A percentile compares a stretch with the other conserved stretches of the same genome.
Conservation (phyloP, 768 basidiomycete species). For the Austroboletus eburneus region DNA sequence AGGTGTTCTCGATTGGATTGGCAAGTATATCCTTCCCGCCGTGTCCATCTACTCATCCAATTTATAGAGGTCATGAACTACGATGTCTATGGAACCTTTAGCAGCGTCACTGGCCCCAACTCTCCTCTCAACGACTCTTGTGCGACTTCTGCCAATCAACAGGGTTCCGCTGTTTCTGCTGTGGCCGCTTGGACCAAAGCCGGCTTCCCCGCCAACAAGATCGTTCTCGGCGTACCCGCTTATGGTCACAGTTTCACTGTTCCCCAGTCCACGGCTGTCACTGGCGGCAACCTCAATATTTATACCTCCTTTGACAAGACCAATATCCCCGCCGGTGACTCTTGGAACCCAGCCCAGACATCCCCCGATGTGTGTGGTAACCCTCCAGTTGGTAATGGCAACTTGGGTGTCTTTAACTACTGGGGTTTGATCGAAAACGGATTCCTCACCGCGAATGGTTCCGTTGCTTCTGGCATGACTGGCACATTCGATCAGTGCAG, state of each 20-base stretch:
- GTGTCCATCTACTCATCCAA: constrained; percentile 5
- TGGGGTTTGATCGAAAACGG: constrained; percentile 57
- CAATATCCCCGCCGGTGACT: constrained; percentile 48
- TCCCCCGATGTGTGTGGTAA: constrained; percentile 59
- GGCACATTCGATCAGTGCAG: constrained; percentile 63
- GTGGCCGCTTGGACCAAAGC: constrained; percentile 72
- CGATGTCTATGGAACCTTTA: constrained; percentile 55
- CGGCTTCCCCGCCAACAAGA: constrained; percentile 66
- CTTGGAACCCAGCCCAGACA: constrained; percentile 46
- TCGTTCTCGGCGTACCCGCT: constrained; percentile 80
- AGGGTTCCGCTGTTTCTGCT: constrained; percentile 74
- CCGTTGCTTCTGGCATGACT: constrained; percentile 48
- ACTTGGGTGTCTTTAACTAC: constrained; percentile 56
- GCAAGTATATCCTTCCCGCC: constrained; percentile 20
- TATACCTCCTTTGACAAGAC: constrained; percentile 51
- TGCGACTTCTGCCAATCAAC: constrained; percentile 49
- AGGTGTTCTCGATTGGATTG: constrained; percentile 68
- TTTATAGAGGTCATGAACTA: constrained; percentile 67
- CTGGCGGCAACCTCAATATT: constrained; percentile 30
- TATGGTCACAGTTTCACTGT: constrained; percentile 75
- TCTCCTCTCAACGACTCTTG: constrained; percentile 82
- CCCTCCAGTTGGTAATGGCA: constrained; percentile 36
- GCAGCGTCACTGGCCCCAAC: constrained; percentile 66
- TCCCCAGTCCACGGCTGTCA: constrained; percentile 20
- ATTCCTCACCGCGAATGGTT: constrained; percentile 46